Conservation (phyloP, 352 stramenopile genomes). For the Blastocystis sp. region DNA sequence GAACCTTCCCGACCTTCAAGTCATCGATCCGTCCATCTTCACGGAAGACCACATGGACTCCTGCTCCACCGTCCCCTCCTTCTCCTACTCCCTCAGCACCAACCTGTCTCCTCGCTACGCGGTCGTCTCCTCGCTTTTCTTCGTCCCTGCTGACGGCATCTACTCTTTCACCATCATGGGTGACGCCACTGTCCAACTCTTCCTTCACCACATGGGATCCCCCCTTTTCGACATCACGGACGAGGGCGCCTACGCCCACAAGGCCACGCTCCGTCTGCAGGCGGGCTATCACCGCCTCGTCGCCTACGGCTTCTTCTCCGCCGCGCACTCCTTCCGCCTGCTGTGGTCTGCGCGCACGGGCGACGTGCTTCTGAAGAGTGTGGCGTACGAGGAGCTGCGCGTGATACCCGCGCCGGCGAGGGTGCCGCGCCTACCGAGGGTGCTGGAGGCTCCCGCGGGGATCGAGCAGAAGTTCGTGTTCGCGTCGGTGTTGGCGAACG, state of each 20-base stretch:
- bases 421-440: not conserved
- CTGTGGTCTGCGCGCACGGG: not conserved
- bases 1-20: not conserved
- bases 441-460: not conserved
- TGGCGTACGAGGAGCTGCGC: not conserved
- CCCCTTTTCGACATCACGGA: not conserved
- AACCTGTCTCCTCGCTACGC: not conserved
- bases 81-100: not conserved
- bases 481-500: not conserved
- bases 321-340: not conserved
- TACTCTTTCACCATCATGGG: constrained; percentile 8
- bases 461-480: not conserved
- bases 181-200: not conserved
- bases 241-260: not conserved
- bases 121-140: not conserved
- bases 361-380: not conserved
- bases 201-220: not conserved
- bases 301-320: not conserved
- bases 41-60: not conserved
- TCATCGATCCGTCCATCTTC: not conserved
- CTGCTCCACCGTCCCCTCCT: not conserved
- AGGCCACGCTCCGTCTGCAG: not conserved
- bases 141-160: not conserved
- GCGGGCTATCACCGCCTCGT: not conserved
- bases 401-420: not conserved